phyloP scores from a whole-genome alignment of 2,329 filamentous ascomycete genomes.

The Celoporthe dispersa region DNA sequence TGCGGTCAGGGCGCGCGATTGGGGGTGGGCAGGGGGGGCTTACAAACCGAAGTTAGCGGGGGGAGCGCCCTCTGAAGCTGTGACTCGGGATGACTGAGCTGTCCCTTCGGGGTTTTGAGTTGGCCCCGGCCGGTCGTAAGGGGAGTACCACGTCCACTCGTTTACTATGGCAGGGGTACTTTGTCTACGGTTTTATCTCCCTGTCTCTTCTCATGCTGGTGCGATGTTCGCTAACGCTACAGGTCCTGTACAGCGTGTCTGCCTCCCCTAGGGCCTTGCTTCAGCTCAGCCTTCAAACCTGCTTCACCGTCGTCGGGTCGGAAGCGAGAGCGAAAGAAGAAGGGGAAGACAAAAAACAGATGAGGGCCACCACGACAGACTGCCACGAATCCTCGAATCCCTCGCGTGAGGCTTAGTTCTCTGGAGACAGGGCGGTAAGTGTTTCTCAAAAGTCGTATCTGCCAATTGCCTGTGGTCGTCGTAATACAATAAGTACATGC shows the following conservation, averaged over 20 bases:
- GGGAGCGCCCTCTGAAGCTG: constrained; percentile 3
- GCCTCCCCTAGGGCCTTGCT: constrained; percentile 4
- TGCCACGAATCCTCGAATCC: not conserved
- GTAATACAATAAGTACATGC: not conserved
- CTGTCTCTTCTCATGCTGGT: constrained; percentile 22
- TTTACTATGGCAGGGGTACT: constrained; percentile 13
- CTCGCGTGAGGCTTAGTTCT: constrained; percentile 18
- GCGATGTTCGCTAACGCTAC: not conserved
- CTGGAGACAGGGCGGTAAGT: constrained; percentile 1
- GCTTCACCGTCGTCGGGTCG: not conserved
- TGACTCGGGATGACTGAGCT: not conserved
- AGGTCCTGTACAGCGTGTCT: constrained; percentile 8
- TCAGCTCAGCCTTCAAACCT: not conserved
- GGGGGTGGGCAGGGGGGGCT: constrained; percentile 14
- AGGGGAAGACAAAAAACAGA: not conserved
- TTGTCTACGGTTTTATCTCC: constrained; percentile 22
- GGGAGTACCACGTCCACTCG: constrained; percentile 24
- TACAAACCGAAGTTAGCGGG: constrained; percentile 24
- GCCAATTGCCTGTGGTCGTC: not conserved
- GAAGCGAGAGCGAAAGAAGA: not conserved
- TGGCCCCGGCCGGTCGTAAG: constrained; percentile 28
- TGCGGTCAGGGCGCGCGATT: constrained; percentile 20
- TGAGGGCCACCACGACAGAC: not conserved
- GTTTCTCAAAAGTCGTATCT: not conserved
- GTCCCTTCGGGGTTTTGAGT: constrained; percentile 27